Percentiles rank a stretch among this genome's conserved stretches.
Evolutionary conservation across 306 rosid genomes (phyloP).

Genomic region (Medicago lupulina): DNA sequence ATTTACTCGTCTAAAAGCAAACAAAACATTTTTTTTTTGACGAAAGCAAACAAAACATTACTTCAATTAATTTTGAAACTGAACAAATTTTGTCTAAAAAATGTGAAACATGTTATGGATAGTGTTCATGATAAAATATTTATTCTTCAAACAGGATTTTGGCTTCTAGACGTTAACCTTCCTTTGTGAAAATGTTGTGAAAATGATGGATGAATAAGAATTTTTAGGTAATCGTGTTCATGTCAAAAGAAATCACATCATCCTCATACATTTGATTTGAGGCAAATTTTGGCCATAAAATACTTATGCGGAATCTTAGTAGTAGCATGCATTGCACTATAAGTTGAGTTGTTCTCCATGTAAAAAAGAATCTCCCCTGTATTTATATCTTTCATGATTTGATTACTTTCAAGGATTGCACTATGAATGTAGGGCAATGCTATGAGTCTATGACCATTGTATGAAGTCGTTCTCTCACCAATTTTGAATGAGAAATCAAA

Average conservation of each 20-base stretch:
- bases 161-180: neutral
- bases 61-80: slow-evolving; percentile 1
- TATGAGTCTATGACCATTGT: slow-evolving; percentile 8
- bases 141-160: slow-evolving; percentile 3
- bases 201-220: slow-evolving; percentile 28
- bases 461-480: no score
- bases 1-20: neutral
- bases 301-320: neutral
- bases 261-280: slow-evolving; percentile 35
- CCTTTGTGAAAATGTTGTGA: no score
- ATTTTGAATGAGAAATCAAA: slow-evolving; percentile 43
- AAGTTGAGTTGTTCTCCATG: slow-evolving; percentile 1
- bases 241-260: slow-evolving; percentile 46
- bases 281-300: neutral
- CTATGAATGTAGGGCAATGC: slow-evolving; percentile 38
- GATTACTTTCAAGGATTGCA: no score
- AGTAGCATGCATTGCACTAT: slow-evolving; percentile 1
- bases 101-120: slow-evolving; percentile 17
- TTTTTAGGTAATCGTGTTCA: slow-evolving; percentile 50
- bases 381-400: neutral
- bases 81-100: neutral
- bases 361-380: neutral
- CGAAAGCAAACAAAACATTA: slow-evolving; percentile 12
- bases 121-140: neutral
- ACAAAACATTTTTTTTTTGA: no score